Percentiles rank a stretch among this genome's conserved stretches.
phyloP scores from a whole-genome alignment of 495 filamentous ascomycete genomes.

The Lasiosphaeria miniovina region DNA sequence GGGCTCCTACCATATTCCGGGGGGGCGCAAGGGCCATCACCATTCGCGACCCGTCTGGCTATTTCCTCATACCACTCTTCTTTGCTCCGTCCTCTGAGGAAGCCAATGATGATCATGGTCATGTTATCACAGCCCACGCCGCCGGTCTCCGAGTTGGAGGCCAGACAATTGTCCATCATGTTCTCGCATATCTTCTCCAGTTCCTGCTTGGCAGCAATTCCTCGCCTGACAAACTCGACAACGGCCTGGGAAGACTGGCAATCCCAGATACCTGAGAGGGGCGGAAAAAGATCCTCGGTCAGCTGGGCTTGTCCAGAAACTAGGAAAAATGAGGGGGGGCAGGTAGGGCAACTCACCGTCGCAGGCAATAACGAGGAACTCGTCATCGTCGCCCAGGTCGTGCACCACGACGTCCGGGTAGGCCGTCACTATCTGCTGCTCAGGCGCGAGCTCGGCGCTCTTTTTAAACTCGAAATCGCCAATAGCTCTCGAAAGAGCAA shows the following conservation, averaged over 20 bases:
- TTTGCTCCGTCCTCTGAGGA: conserved; percentile 86
- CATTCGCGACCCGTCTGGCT: conserved; percentile 88
- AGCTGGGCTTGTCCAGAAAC: too few species aligned
- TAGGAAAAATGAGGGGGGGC: conserved; percentile 4
- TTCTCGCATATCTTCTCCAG: conserved; percentile 94
- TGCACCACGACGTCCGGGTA: conserved; percentile 91
- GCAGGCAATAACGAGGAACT: conserved; percentile 95
- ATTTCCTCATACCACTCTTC: conserved; percentile 98
- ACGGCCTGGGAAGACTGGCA: conserved; percentile 98
- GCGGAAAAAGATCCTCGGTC: too few species aligned
- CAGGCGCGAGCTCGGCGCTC: conserved; percentile 90
- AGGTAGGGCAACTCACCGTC: conserved; percentile 63
- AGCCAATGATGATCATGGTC: conserved; percentile 91
- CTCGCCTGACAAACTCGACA: conserved; percentile 91
- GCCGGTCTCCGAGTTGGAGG: conserved; percentile 94
- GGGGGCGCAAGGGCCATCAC: conserved; percentile 97
- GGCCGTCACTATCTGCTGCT: conserved; percentile 96
- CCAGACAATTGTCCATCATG: conserved; percentile 99
- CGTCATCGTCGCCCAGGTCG: conserved; percentile 87
- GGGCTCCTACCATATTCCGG: conserved; percentile 93
- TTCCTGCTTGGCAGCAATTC: conserved; percentile 92
- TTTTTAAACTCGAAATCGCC: conserved; percentile 99
- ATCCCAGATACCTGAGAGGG: conserved; percentile 86
- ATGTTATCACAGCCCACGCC: conserved; percentile 99
- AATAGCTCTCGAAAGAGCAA: conserved; percentile 95